Base-by-base conservation (phyloP, 2,329 filamentous ascomycete species). In the Penicillium sp. region DNA sequence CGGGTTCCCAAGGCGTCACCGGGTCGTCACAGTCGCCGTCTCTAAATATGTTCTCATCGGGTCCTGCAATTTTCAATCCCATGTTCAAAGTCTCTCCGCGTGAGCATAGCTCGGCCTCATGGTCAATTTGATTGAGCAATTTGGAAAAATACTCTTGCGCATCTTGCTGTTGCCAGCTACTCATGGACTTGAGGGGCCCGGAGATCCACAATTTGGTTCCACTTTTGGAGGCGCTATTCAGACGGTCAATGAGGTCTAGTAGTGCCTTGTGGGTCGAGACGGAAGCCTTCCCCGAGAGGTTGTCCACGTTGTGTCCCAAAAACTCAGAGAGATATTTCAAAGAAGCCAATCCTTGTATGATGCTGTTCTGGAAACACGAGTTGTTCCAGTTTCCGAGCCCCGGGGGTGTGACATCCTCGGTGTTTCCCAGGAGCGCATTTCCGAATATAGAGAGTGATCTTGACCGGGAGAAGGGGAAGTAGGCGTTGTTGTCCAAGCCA, bases 131-230 rank as follows among this genome's bases (percentile, higher is more conserved):
- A 64, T 93, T 91, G 48, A 97, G 75, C 15, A 99, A 82, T 68
- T 93, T 96, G 17, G 91, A 93, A 68, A 90, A 97, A 73, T 97
- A 99, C 74, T 99, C 94, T 71, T 97, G 94, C 6, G 94, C 94
- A 76, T 99, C 94, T 75, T 99, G 94, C 72, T 97, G 94, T 66
- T 96, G 90, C 85, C 90, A 96, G 31, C 90, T 96, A 74, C 89
- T 93, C 88, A 97, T 96, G 10, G 88, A 93, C 75, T 96, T 96
- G 45, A 97, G 79, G 54, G 89, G 85, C 0, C 83, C 79, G 0
- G 91, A 90, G 7, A 92, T 92, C 91, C 91, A 96, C 15, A 97
- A 79, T 21, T 87, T 88, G 67, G 82, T 83, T 8, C 91, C 91
- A 60, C 90, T 88, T 67, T 92, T 90, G 9, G 81, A 77, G 0